Conservation (phyloP, 2,329 filamentous ascomycete genomes). For the Thielaviopsis punctulata region DNA sequence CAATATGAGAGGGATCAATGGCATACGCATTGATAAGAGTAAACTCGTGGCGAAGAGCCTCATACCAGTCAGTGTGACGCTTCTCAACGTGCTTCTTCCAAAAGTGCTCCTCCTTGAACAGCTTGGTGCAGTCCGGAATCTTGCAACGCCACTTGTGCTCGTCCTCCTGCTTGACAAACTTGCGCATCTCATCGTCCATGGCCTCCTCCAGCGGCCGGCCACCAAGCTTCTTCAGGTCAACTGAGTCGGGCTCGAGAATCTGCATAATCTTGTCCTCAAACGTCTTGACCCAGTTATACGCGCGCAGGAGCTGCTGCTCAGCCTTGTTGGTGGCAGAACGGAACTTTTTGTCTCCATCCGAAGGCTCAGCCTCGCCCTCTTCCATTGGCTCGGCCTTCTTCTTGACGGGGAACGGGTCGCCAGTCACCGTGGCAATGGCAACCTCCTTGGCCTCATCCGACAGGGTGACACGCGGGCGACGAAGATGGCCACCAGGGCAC, state of each 20-base stretch:
- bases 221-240: slow-evolving; percentile 78
- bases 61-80: slow-evolving; percentile 76
- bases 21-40: slow-evolving; percentile 88
- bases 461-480: slow-evolving; percentile 72
- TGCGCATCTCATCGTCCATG: slow-evolving; percentile 66
- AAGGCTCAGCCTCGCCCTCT: slow-evolving; percentile 33
- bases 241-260: slow-evolving; percentile 75
- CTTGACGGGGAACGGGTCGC: slow-evolving; percentile 69
- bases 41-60: slow-evolving; percentile 68
- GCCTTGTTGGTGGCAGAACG: slow-evolving; percentile 54
- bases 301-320: slow-evolving; percentile 81
- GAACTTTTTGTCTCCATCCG: slow-evolving; percentile 52
- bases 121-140: slow-evolving; percentile 84
- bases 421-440: slow-evolving; percentile 66
- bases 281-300: slow-evolving; percentile 97
- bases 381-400: slow-evolving; percentile 51
- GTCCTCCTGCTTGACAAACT: slow-evolving; percentile 92
- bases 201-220: slow-evolving; percentile 77
- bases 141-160: slow-evolving; percentile 95
- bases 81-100: slow-evolving; percentile 98
- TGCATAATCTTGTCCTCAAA: slow-evolving; percentile 95
- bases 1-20: slow-evolving; percentile 84
- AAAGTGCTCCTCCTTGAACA: slow-evolving; percentile 94
- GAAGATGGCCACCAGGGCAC: slow-evolving; percentile 91
- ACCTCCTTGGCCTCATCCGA: slow-evolving; percentile 70